Conservation (phyloP, 805 yeast genomes). For the Nakazawaea populi region DNA sequence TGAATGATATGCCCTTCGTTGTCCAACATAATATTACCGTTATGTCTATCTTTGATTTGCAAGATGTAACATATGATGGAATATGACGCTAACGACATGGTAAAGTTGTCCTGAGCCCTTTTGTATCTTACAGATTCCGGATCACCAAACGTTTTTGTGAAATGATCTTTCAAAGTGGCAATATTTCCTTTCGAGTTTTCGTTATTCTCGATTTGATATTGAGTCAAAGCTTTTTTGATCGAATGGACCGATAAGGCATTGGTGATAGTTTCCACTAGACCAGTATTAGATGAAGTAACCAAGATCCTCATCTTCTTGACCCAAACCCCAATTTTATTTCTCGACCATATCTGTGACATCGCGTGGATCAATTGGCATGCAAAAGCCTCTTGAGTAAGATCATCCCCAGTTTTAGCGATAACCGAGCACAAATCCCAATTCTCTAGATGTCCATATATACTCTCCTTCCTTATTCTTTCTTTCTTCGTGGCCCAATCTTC, state of each 20-base stretch:
- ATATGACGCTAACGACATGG: slow-evolving; percentile 83
- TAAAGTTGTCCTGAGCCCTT: slow-evolving; percentile 80
- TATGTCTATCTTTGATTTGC: slow-evolving; percentile 94
- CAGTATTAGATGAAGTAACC: slow-evolving; percentile 85
- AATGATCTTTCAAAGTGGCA: slow-evolving; percentile 75
- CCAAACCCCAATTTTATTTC: slow-evolving; percentile 71
- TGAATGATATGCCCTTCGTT: slow-evolving; percentile 92
- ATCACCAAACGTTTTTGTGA: slow-evolving; percentile 67
- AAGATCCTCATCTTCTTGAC: slow-evolving; percentile 89
- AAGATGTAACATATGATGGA: slow-evolving; percentile 84
- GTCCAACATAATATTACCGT: slow-evolving; percentile 96
- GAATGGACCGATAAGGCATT: slow-evolving; percentile 93
- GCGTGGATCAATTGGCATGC: slow-evolving; percentile 92
- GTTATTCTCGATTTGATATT: slow-evolving; percentile 59
- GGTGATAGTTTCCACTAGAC: slow-evolving; percentile 92
- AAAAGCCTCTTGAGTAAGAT: slow-evolving; percentile 93
- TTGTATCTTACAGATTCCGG: slow-evolving; percentile 47
- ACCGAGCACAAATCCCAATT: slow-evolving; percentile 96
- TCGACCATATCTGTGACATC: slow-evolving; percentile 80
- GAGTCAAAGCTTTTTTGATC: slow-evolving; percentile 86
- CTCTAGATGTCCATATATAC: slow-evolving; percentile 77
- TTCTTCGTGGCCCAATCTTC: slow-evolving; percentile 91
- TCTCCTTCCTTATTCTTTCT: slow-evolving; percentile 69
- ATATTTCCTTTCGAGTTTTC: slow-evolving; percentile 67
- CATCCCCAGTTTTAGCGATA: slow-evolving; percentile 94